A percentile compares a stretch with the other conserved stretches of the same genome.
Evolutionary conservation across 78 protist species (phyloP).

Genomic region (Dictyostelium firmibasis): DNA sequence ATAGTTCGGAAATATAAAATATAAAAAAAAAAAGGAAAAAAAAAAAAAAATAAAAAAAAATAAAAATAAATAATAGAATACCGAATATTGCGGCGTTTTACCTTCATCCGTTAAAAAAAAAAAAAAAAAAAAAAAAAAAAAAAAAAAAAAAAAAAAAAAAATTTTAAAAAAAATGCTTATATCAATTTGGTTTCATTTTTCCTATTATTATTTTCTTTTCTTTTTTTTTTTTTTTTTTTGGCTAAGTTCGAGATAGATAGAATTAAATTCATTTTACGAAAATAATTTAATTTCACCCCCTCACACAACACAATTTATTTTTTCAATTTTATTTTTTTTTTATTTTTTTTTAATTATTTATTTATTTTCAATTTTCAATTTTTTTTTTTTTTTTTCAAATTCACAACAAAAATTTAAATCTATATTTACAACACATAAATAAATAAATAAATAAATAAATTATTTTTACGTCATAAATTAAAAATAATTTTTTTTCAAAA

Average conservation of each 20-base stretch:
- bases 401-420: not conserved
- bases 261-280: not conserved
- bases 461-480: not conserved
- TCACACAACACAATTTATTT: not conserved
- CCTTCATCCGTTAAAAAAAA: too few species aligned
- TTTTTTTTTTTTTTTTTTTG: not conserved
- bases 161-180: too few species aligned
- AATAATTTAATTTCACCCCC: not conserved
- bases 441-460: not conserved
- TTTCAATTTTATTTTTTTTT: not conserved
- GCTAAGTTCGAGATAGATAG: not conserved
- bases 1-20: too few species aligned
- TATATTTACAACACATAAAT: not conserved
- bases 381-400: not conserved
- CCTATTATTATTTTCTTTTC: not conserved
- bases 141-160: not conserved
- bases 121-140: too few species aligned
- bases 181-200: not conserved
- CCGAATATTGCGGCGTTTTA: too few species aligned
- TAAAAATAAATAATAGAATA: too few species aligned
- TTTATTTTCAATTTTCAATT: not conserved
- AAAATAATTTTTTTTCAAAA: too few species aligned
- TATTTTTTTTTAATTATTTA: not conserved
- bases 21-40: too few species aligned
- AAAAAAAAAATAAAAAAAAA: too few species aligned